These are phyloP conservation scores for Colletotrichum sp. DNA, from an alignment of 2,329 filamentous ascomycete genomes.

Conservation along the genomic window DNA sequence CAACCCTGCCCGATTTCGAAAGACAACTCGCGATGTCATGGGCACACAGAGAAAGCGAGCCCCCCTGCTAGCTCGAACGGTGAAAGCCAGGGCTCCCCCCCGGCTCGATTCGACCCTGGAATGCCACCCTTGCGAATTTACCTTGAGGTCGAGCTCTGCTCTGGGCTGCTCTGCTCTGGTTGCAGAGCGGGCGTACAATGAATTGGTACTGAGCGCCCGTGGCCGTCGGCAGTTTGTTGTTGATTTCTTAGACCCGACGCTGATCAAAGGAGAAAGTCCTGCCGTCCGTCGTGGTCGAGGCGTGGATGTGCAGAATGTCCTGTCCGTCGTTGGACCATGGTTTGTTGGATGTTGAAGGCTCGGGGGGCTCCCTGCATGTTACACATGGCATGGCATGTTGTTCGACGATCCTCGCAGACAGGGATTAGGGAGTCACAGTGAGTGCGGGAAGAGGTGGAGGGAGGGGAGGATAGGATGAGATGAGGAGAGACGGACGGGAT, in stretches of 20 bases:
- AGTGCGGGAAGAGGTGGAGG: neutral
- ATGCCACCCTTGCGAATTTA: slow-evolving; percentile 6
- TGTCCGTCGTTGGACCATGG: neutral
- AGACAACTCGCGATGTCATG: neutral
- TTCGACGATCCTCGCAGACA: neutral
- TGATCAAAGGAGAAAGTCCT: neutral
- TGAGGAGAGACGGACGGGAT: neutral
- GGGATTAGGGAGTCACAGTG: neutral
- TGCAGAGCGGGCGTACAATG: neutral
- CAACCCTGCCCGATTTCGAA: neutral
- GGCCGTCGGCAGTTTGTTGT: neutral
- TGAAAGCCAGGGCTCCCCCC: slow-evolving; percentile 4
- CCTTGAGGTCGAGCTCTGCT: neutral
- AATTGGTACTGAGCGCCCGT: neutral
- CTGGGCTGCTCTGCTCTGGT: neutral
- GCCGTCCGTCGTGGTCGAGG: neutral
- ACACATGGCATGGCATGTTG: neutral
- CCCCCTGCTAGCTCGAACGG: slow-evolving; percentile 12
- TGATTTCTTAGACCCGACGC: neutral
- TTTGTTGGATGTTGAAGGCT: neutral
- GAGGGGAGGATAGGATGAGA: neutral
- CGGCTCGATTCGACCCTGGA: neutral
- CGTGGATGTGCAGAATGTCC: neutral
- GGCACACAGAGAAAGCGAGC: neutral
- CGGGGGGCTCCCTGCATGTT: neutral